A percentile compares a stretch with the other conserved stretches of the same genome.
These are phyloP conservation scores for Auricularia sp. DNA, from an alignment of 768 basidiomycete genomes.

Conservation along the genomic window DNA sequence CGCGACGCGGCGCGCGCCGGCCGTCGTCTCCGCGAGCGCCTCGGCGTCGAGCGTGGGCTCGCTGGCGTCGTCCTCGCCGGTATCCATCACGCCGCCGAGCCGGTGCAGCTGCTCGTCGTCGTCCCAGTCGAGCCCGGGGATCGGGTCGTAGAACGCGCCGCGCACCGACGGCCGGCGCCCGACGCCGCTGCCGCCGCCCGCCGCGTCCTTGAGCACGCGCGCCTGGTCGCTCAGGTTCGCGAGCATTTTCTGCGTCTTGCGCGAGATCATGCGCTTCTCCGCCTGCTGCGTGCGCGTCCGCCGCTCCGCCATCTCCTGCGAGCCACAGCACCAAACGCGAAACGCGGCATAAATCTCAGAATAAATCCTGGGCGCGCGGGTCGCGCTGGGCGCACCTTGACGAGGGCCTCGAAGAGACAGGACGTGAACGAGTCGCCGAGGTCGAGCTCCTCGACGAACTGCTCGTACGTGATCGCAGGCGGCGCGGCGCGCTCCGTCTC, in stretches of 20 bases:
- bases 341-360: background rate
- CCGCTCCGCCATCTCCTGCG: conserved; percentile 69
- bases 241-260: conserved; percentile 55
- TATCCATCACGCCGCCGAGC: conserved; percentile 15
- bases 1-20: conserved; percentile 30
- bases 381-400: conserved; percentile 45
- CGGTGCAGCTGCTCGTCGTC: conserved; percentile 18
- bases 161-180: background rate
- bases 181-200: background rate
- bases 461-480: conserved; percentile 59
- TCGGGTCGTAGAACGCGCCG: background rate
- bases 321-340: background rate
- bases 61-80: conserved; percentile 54
- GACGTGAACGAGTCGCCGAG: conserved; percentile 74
- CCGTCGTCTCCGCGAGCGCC: conserved; percentile 38
- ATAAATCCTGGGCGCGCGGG: conserved; percentile 6
- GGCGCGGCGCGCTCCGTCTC: conserved; percentile 25
- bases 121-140: conserved; percentile 2
- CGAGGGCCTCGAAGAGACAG: conserved; percentile 62
- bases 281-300: conserved; percentile 39
- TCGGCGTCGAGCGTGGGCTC: conserved; percentile 30
- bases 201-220: conserved; percentile 40
- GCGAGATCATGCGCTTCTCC: conserved; percentile 56
- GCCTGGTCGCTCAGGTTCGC: conserved; percentile 44
- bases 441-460: conserved; percentile 69